phyloP scores from a whole-genome alignment of 2,329 filamentous ascomycete genomes.

The Talaromyces piceae region DNA sequence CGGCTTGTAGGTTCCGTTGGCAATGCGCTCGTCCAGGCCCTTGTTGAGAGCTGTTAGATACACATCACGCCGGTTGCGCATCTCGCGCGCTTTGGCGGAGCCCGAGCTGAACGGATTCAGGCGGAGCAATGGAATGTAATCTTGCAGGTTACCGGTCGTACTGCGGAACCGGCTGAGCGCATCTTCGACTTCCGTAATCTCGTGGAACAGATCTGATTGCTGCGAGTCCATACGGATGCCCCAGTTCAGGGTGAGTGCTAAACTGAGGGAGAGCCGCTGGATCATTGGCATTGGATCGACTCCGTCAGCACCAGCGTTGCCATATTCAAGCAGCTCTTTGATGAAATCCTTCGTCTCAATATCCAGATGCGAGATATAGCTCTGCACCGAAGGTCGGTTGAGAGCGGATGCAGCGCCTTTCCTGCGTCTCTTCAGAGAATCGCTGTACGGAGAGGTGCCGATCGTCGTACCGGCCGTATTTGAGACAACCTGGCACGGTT shows the following conservation, averaged over 20 bases:
- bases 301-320: constrained; percentile 45
- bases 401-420: constrained; percentile 60
- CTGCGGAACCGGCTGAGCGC: constrained; percentile 53
- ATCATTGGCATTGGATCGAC: constrained; percentile 64
- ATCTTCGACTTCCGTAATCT: constrained; percentile 58
- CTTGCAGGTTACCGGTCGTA: constrained; percentile 55
- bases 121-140: constrained; percentile 53
- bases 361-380: constrained; percentile 56
- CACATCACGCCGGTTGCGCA: constrained; percentile 52
- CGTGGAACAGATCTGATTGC: constrained; percentile 53
- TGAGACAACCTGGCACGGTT: constrained; percentile 46
- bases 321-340: constrained; percentile 52
- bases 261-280: constrained; percentile 55
- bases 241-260: constrained; percentile 60
- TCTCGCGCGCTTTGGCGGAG: constrained; percentile 51
- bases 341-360: constrained; percentile 57
- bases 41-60: constrained; percentile 53
- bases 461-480: constrained; percentile 62
- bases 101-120: constrained; percentile 56
- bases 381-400: constrained; percentile 57
- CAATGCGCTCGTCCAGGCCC: constrained; percentile 54
- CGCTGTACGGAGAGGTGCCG: constrained; percentile 59
- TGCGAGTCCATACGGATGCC: constrained; percentile 54
- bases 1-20: constrained; percentile 52
- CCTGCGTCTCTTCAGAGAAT: constrained; percentile 55